Base-by-base conservation (phyloP, 768 basidiomycete species). In the Tricholoma terreum region DNA sequence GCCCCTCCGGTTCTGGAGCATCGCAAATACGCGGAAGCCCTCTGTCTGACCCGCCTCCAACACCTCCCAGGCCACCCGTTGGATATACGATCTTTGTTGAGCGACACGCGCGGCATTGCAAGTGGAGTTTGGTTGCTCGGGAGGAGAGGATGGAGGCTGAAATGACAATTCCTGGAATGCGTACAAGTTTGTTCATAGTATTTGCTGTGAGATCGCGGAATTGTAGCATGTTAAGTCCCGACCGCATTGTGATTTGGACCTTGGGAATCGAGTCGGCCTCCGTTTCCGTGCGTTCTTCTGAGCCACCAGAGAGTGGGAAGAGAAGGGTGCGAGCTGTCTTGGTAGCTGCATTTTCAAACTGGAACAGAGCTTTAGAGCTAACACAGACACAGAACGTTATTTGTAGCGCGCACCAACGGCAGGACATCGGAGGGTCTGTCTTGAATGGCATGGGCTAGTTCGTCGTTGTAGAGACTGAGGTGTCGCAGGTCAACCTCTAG, bases 101-200 rank as follows among this genome's bases (percentile, higher is more conserved):
- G 34, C 91, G 82, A 70, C 97, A 99, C 1, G 87, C 85, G 57
- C 94, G 92, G 71, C 97, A 99, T 71, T 94, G 94, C 15, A 99
- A 80, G 64, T 92, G 88, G 4, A 99, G 81, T 61, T 89, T 92
- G 19, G 94, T 94, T 9, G 97, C 94, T 43, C 96, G 87, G 1
- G 96, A 92, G 0, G 94, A 92, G 19, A 98, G 82, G 15, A 94
- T 88, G 9, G 94, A 96, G 0, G 97, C 92, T 31, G 95, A 95
- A 69, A 98, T 98, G 69, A 98, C 94, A 65, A 99, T 99, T 31
- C 97, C 97, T 1, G 97, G 97, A 42, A 98, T 84, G 58, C 97
- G 90, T 35, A 99, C 95, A 42, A 99, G 86, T 68, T 92, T 94
- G 67, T 94, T 95, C 81, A 98, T 90, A 19, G 90, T 94, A 64